Evolutionary conservation across 257 asterid species (phyloP).

Genomic region (Salvia splendens): DNA sequence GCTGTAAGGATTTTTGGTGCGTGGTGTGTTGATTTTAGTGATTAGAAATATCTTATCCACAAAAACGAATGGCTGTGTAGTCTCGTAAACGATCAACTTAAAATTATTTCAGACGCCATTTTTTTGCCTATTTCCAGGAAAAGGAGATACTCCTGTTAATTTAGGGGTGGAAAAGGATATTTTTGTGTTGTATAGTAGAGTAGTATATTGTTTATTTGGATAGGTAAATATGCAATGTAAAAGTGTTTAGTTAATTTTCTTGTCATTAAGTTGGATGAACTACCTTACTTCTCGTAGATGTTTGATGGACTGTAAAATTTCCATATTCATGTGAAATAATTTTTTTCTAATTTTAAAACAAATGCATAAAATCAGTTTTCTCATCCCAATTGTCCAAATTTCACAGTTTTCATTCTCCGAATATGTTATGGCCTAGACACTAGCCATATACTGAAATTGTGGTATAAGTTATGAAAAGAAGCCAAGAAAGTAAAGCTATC

Average conservation of each 20-base stretch:
- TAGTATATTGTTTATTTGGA: background rate
- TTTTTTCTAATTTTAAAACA: too few species aligned
- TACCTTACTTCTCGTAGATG: too few species aligned
- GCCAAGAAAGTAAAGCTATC: background rate
- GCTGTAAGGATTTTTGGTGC: background rate
- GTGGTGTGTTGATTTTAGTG: background rate
- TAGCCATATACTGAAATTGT: background rate
- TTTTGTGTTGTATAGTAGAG: conserved; percentile 1
- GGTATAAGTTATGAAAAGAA: background rate
- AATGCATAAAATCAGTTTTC: too few species aligned
- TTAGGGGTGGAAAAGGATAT: background rate
- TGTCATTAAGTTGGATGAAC: too few species aligned
- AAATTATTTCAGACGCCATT: background rate
- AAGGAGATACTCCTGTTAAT: background rate
- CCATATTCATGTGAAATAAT: too few species aligned
- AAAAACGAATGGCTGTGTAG: conserved; percentile 47
- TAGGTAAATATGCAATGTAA: too few species aligned
- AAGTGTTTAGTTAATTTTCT: too few species aligned
- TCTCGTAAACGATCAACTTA: conserved; percentile 18
- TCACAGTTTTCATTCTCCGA: too few species aligned
- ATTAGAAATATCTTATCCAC: conserved; percentile 45
- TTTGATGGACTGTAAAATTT: too few species aligned
- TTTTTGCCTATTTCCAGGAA: conserved; percentile 19
- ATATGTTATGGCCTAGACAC: too few species aligned
- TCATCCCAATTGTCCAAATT: too few species aligned